Base-by-base conservation (phyloP, 352 stramenopile genomes). In the Phytophthora fragariae region DNA sequence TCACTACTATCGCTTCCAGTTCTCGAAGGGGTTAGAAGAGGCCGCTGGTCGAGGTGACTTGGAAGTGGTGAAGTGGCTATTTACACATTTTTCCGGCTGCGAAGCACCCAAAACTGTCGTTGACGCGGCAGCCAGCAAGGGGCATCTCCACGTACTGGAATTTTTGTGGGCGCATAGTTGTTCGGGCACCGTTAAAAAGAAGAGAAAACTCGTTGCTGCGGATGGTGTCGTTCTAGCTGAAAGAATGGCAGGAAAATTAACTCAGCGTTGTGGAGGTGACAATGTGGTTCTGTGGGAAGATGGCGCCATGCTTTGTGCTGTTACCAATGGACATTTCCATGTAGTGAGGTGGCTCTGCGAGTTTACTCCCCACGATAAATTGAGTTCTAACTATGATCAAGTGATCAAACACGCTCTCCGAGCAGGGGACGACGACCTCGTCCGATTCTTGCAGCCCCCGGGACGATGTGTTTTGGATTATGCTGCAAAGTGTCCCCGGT, bases 391-490 rank as follows among this genome's bases (percentile, higher is more conserved):
- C 17, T 53, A 53, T 7, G n/a, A 53, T 7, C 17, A 11, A 14
- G 46, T 15, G 46, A 53, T 53, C 15, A 24, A 53, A 53, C 8
- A 27, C n/a, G 46, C 46, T 53, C 46, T 53, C n/a, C 8, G 46
- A 15, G 46, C 17, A 27, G 46, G n/a, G 0, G 46, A 53, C 2
- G 46, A 53, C n/a, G 46, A 53, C 6, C n/a, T 53, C 9, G 46
- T 53, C 46, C 46, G 12, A 53, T 14, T 53, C n/a, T 27, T 53
- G 46, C n/a, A 29, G 9, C 46, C 46, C 9, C n/a, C 46, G 17
- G 46, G 46, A 8, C 46, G 14, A 29, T 59, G 41, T 54, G 59
- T 65, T 10, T 29, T 73, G 41, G 53, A 64, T 27, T 60, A 69
- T 15, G 60, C 53, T 24, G 29, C 1, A 8, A 24, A 4, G 55